Conservation (phyloP, 169 alveolate species). For the Babesia caballi region DNA sequence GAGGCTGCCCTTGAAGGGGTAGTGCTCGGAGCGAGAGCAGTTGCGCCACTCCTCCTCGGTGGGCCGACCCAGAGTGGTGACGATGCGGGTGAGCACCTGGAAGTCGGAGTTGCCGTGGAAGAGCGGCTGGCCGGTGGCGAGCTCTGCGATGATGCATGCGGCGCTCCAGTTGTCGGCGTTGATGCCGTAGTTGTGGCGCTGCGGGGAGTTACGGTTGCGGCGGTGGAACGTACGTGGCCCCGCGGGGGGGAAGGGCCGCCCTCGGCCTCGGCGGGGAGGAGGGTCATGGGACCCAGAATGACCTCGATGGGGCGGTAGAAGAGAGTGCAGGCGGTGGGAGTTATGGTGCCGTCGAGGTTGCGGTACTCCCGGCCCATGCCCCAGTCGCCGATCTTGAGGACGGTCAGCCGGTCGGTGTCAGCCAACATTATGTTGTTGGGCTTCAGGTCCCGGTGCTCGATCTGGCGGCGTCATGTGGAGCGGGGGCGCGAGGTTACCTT, state of each 20-base stretch:
- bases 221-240: conserved; percentile 14
- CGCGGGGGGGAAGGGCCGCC: background rate
- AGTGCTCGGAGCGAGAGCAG: conserved; percentile 76
- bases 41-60: conserved; percentile 82
- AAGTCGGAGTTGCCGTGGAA: conserved; percentile 86
- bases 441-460: conserved; percentile 86
- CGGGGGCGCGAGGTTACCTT: conserved; percentile 65
- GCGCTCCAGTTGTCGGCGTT: conserved; percentile 86
- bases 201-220: background rate
- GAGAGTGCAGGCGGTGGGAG: conserved; percentile 87
- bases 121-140: conserved; percentile 83
- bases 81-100: conserved; percentile 77
- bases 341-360: conserved; percentile 77
- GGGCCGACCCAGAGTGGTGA: conserved; percentile 82
- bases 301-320: conserved; percentile 86
- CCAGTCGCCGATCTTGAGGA: conserved; percentile 87
- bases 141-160: conserved; percentile 86
- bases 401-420: conserved; percentile 54
- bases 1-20: conserved; percentile 73
- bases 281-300: conserved; percentile 43
- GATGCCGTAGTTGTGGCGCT: conserved; percentile 73
- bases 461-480: conserved; percentile 43
- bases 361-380: conserved; percentile 86
- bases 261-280: background rate
- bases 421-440: conserved; percentile 88